Evolutionary conservation across 768 basidiomycete species (phyloP).

Genomic region (Leccinum subtestaceum): DNA sequence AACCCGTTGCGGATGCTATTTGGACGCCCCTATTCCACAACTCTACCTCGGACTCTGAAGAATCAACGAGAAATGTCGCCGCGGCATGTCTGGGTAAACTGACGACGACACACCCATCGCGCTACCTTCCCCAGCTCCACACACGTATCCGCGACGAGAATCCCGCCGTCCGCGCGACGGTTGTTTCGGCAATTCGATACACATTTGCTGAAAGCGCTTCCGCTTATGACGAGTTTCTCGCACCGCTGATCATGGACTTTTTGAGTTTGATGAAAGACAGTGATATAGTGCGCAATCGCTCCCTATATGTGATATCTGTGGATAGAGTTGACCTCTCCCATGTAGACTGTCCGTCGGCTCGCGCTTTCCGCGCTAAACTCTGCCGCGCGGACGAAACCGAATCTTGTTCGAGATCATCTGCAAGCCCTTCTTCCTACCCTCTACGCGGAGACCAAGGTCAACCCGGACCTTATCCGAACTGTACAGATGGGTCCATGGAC

Average conservation of each 20-base stretch:
- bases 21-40: constrained; percentile 94
- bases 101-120: constrained; percentile 85
- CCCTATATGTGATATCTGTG: background rate
- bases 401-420: constrained; percentile 86
- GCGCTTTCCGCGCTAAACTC: constrained; percentile 91
- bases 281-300: constrained; percentile 63
- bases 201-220: constrained; percentile 84
- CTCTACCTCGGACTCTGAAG: constrained; percentile 78
- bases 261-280: constrained; percentile 84
- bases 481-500: constrained; percentile 98
- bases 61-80: constrained; percentile 90
- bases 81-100: constrained; percentile 96
- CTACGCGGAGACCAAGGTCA: constrained; percentile 82
- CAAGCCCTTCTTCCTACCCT: constrained; percentile 71
- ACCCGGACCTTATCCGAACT: constrained; percentile 75
- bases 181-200: constrained; percentile 88
- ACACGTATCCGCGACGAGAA: constrained; percentile 68
- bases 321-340: background rate
- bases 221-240: constrained; percentile 87
- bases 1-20: constrained; percentile 81
- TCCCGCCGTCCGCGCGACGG: constrained; percentile 77
- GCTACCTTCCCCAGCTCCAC: constrained; percentile 91
- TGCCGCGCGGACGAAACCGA: constrained; percentile 91
- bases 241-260: constrained; percentile 87
- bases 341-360: constrained; percentile 83